phyloP scores from a whole-genome alignment of 495 filamentous ascomycete genomes.

The Penicillium tannophilum region DNA sequence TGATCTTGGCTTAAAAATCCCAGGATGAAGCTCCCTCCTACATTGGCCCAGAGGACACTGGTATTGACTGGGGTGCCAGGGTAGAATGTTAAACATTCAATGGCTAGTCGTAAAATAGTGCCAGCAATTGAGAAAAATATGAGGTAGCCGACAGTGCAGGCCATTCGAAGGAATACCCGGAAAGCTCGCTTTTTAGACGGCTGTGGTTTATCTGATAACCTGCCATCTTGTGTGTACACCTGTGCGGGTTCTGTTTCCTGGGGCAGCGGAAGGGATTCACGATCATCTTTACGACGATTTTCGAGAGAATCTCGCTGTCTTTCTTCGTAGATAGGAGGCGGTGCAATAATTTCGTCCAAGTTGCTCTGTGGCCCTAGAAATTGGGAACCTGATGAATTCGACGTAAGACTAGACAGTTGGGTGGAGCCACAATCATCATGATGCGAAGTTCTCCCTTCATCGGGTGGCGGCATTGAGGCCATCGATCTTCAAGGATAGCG shows the following conservation, averaged over 20 bases:
- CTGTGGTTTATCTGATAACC: background rate
- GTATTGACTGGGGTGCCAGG: constrained; percentile 62
- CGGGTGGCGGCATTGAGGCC: too few relatives aligned
- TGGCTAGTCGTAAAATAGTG: constrained; percentile 6
- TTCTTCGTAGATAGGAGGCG: constrained; percentile 9
- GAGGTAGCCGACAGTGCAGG: constrained; percentile 9
- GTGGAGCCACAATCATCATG: background rate
- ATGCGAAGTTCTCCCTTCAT: too few relatives aligned
- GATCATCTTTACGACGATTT: background rate
- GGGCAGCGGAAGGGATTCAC: background rate
- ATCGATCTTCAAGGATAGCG: too few relatives aligned
- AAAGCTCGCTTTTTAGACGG: background rate
- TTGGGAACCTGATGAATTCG: background rate
- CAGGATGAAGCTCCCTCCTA: constrained; percentile 75
- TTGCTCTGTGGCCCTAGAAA: constrained; percentile 1
- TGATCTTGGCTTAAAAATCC: constrained; percentile 83
- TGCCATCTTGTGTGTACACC: background rate
- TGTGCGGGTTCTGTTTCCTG: background rate
- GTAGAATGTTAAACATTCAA: constrained; percentile 12
- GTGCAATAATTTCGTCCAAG: constrained; percentile 16
- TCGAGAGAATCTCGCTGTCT: constrained; percentile 1
- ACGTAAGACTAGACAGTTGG: background rate
- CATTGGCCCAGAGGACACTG: constrained; percentile 82
- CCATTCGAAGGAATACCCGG: background rate
- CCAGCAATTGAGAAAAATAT: constrained; percentile 10